Percentiles rank a stretch among this genome's conserved stretches.
These are phyloP conservation scores for Podila verticillata DNA, from an alignment of 192 early-diverging fungal genomes.

Conservation along the genomic window DNA sequence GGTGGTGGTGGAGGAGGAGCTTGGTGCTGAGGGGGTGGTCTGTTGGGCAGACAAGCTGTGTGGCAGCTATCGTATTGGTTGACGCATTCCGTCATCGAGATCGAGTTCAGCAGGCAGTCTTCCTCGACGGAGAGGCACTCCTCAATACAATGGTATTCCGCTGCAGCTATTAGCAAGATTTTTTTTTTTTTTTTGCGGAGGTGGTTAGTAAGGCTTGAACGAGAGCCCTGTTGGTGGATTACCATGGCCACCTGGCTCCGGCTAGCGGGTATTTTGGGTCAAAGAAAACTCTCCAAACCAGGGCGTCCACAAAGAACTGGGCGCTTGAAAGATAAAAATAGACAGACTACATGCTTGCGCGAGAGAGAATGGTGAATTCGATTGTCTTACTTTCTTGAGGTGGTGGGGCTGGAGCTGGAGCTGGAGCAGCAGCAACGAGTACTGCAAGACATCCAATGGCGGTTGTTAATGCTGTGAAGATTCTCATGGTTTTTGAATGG, in stretches of 20 bases:
- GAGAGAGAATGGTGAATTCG: not conserved
- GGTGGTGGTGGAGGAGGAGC: not conserved
- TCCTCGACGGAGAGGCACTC: not conserved
- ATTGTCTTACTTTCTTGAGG: not conserved
- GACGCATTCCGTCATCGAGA: not conserved
- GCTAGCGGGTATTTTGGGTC: too few relatives aligned
- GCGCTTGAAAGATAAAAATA: too few relatives aligned
- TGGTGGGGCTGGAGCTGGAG: not conserved
- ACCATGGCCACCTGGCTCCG: too few relatives aligned
- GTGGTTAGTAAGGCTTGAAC: too few relatives aligned
- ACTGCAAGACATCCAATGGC: conserved; percentile 2
- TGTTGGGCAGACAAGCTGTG: not conserved
- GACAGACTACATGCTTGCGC: not conserved
- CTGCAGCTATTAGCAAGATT: not conserved
- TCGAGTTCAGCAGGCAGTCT: conserved; percentile 2
- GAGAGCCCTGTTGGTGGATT: too few relatives aligned
- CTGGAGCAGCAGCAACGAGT: not conserved
- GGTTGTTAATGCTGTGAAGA: not conserved
- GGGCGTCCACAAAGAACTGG: too few relatives aligned
- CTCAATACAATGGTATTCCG: not conserved
- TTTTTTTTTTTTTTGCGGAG: not conserved
- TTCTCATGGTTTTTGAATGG: not conserved
- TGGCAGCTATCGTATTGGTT: not conserved
- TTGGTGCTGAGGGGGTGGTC: not conserved
- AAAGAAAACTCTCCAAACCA: too few relatives aligned